Percentiles rank a stretch among this genome's conserved stretches.
Conservation (phyloP, 1,139 yeast genomes). For the Saccharomyces hybrid region DNA sequence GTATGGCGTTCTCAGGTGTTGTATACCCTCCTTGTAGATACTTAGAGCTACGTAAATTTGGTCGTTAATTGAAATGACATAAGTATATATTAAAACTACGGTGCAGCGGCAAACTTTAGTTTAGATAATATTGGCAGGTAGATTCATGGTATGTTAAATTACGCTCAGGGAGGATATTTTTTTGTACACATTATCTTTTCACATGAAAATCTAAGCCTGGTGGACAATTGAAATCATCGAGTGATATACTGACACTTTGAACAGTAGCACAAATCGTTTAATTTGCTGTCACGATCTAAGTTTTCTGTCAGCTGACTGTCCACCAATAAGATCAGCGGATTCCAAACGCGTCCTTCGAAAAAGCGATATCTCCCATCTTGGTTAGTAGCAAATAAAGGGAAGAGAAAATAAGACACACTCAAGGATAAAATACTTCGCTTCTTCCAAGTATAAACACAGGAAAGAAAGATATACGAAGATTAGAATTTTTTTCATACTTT, state of each 20-base stretch:
- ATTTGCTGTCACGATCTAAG: not conserved
- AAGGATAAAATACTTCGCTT: not conserved
- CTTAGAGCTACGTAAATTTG: conserved; percentile 50
- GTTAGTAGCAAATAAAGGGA: not conserved
- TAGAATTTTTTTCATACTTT: not conserved
- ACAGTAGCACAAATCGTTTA: not conserved
- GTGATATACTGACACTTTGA: not conserved
- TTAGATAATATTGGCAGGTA: not conserved
- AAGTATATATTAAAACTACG: not conserved
- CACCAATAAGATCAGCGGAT: conserved; percentile 11
- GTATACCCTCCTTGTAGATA: conserved; percentile 59
- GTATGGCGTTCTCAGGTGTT: conserved; percentile 64
- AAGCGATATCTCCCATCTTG: conserved; percentile 1
- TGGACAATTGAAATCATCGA: not conserved
- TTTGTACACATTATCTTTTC: too few relatives aligned
- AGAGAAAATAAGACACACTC: not conserved
- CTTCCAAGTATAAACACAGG: not conserved
- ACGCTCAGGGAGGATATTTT: not conserved
- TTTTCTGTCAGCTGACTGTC: conserved; percentile 11
- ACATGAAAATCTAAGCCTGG: not conserved
- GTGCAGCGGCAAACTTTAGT: not conserved
- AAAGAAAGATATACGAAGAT: not conserved
- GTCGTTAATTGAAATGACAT: conserved; percentile 26
- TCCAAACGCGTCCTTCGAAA: not conserved
- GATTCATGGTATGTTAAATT: not conserved